Evolutionary conservation across 129 eudicot species (phyloP), one percentile per base, ranked within the genome.

Genomic region (Ambrosia trifida): DNA sequence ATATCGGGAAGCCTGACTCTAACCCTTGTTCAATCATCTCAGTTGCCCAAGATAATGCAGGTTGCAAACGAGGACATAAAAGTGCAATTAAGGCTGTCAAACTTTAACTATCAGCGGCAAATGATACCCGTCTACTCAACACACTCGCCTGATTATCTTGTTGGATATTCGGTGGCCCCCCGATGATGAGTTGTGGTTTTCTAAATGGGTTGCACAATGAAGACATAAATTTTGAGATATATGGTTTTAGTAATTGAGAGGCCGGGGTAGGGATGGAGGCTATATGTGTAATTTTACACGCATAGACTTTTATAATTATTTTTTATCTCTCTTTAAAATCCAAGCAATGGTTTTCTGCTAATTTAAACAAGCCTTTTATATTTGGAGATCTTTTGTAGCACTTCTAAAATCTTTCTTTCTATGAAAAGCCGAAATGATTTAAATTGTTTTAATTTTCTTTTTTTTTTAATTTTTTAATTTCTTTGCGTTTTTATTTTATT

Each of bases 11-110:
- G 54, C 41, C 20, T 89, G 41, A 47, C 69, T 17, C 49, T 89
- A n/a, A 53, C 83, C 46, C 58, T 89, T 28, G 84, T 84, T 60
- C 77, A 77, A 71, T 82, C 85, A 51, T 81, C 79, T 28, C 79
- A 86, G 17, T 35, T 85, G 43, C 89, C 84, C 5, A 81, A 65
- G 28, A 64, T 12, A 4, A 43, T 64, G 36, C 17, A 76, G 47
- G 57, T 43, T 14, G 79, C 73, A 17, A 51, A 50, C 33, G 14
- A 20, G 41, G 75, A 69, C 31, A 66, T 75, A 41, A 66, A 66
- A 54, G 28, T 20, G 32, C 19, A 41, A 40, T 8, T 66, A 58
- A 75, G 5, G 44, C 31, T 31, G 49, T 24, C 47, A 43, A 54
- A 32, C 46, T 6, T 43, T 12, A 66, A 44, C 12, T 18, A 44